Percentiles rank a stretch among this genome's conserved stretches.
Evolutionary conservation across 306 rosid species (phyloP).

Genomic region (Carpinus fangiana): DNA sequence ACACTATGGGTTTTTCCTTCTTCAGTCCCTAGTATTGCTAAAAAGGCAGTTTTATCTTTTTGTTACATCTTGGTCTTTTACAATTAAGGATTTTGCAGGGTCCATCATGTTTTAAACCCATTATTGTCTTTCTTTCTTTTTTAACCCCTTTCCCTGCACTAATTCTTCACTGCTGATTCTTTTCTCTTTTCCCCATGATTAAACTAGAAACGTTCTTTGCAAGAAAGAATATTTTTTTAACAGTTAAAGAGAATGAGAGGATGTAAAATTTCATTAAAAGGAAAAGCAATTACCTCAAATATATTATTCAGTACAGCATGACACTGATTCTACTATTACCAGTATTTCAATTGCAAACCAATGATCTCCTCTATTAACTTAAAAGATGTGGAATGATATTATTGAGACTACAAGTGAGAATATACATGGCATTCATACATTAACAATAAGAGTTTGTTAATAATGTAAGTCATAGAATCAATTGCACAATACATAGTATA

Average conservation of each 20-base stretch:
- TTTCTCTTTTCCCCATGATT: not conserved
- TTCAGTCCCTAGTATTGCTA: no score
- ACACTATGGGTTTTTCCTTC: no score
- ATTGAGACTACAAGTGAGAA: not conserved
- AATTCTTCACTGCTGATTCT: not conserved
- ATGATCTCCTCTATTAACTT: not conserved
- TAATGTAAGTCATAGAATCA: not conserved
- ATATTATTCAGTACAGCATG: not conserved
- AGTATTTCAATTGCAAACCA: not conserved
- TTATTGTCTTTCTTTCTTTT: not conserved
- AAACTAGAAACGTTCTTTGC: not conserved
- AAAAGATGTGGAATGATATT: not conserved
- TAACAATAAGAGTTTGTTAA: not conserved
- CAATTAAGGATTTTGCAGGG: not conserved
- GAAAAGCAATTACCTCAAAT: not conserved
- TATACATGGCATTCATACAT: not conserved
- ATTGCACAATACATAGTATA: not conserved
- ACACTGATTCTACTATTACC: not conserved
- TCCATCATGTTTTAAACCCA: not conserved
- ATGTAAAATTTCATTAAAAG: not conserved
- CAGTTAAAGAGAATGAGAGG: not conserved
- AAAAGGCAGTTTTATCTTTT: not conserved
- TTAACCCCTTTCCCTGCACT: not conserved
- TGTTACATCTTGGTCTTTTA: not conserved
- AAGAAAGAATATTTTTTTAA: not conserved